Conservation (phyloP, 495 filamentous ascomycete genomes). For the Cladorrhinum samala region DNA sequence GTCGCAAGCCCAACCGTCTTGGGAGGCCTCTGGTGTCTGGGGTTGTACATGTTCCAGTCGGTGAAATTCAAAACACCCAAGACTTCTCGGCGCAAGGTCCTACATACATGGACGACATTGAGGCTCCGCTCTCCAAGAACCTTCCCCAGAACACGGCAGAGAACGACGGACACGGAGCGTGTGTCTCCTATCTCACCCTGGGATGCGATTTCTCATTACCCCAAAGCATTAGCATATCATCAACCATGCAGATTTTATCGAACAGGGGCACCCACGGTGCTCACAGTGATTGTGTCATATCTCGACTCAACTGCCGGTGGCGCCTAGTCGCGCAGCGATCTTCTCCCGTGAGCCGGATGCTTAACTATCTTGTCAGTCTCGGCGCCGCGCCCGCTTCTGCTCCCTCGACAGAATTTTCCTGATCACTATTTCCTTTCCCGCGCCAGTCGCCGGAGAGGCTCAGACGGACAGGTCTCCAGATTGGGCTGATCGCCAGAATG, state of each 20-base stretch:
- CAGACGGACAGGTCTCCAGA: not conserved
- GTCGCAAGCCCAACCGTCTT: not conserved
- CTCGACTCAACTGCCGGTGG: not conserved
- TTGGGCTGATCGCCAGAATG: too few species aligned
- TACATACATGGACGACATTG: not conserved
- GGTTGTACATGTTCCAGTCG: not conserved
- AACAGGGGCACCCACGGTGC: too few species aligned
- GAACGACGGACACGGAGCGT: not conserved
- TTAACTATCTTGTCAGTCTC: not conserved
- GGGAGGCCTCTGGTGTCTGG: not conserved
- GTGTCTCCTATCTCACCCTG: not conserved
- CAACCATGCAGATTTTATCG: not conserved
- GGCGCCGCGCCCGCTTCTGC: slow-evolving; percentile 1
- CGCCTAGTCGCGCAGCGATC: not conserved
- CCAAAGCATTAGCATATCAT: not conserved
- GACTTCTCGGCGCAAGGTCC: not conserved
- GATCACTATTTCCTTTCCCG: not conserved
- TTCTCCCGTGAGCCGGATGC: not conserved
- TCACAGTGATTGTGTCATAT: too few species aligned
- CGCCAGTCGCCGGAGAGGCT: not conserved
- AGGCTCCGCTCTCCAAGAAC: not conserved
- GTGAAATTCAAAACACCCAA: not conserved
- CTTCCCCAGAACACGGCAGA: not conserved
- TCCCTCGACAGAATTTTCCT: not conserved
- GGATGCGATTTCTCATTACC: not conserved